Evolutionary conservation across 345 rosid species (phyloP).

Genomic region (Salix dunnii): DNA sequence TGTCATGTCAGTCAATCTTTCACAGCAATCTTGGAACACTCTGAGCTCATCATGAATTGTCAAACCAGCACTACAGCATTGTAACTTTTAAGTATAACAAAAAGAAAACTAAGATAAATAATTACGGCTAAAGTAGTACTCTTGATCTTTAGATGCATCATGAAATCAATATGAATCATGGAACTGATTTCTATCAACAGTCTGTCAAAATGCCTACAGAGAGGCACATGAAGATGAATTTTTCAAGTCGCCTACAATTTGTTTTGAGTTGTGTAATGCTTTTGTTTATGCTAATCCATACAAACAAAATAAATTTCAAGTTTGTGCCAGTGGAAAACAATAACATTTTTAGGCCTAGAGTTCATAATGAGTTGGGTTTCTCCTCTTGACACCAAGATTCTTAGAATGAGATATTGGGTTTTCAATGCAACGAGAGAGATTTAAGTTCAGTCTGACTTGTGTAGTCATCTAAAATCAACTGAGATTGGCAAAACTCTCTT

Average conservation of each 20-base stretch:
- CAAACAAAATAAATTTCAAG: not conserved
- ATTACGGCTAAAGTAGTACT: not conserved
- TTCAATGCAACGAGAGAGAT: not conserved
- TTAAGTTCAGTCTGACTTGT: not conserved
- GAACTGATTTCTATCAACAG: not conserved
- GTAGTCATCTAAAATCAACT: not conserved
- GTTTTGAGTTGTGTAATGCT: not conserved
- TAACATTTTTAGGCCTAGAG: not conserved
- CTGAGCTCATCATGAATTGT: no score
- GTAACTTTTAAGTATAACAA: no score
- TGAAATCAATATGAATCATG: not conserved
- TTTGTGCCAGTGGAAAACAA: not conserved
- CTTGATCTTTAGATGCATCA: not conserved
- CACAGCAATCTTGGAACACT: no score
- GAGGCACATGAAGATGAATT: not conserved
- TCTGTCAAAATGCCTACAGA: not conserved
- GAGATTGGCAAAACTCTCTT: not conserved
- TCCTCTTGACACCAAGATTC: no score
- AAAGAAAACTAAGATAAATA: not conserved
- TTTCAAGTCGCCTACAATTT: not conserved
- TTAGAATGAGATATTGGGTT: not conserved
- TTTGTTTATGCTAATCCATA: not conserved
- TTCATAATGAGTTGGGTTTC: not conserved
- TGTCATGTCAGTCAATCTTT: no score
- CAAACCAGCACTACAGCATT: no score